Evolutionary conservation across 2,329 filamentous ascomycete species (phyloP).

Genomic region (Neopestalotiopsis clavispora): DNA sequence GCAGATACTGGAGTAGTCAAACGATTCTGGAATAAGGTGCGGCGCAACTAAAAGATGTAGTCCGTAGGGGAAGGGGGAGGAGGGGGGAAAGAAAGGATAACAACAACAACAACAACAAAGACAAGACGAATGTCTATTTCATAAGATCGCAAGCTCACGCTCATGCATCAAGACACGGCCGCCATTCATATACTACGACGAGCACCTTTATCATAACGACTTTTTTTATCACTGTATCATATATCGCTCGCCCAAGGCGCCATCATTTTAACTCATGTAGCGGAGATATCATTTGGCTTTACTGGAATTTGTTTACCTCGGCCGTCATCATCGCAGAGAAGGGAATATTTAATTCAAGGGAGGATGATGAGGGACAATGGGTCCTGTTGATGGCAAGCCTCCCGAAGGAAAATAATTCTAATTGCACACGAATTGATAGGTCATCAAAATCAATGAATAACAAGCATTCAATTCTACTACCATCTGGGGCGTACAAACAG

Average conservation of each 20-base stretch:
- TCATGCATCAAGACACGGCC: not conserved
- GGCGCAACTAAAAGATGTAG: conserved; percentile 39
- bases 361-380: not conserved
- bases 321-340: not conserved
- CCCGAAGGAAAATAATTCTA: too few species aligned
- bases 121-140: not conserved
- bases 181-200: not conserved
- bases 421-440: not conserved
- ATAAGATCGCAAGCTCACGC: conserved; percentile 8
- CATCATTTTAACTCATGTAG: not conserved
- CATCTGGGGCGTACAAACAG: not conserved
- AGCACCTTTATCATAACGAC: not conserved
- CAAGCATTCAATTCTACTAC: not conserved
- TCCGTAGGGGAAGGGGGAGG: not conserved
- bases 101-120: not conserved
- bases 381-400: not conserved
- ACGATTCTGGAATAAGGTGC: conserved; percentile 68
- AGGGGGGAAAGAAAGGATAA: not conserved
- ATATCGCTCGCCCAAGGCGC: not conserved
- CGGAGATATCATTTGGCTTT: conserved; percentile 1
- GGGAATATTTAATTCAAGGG: not conserved
- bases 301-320: not conserved
- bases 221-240: not conserved
- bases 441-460: too few species aligned
- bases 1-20: conserved; percentile 62